These are phyloP conservation scores for Vigna angularis DNA, from an alignment of 306 rosid species.

Conservation along the genomic window DNA sequence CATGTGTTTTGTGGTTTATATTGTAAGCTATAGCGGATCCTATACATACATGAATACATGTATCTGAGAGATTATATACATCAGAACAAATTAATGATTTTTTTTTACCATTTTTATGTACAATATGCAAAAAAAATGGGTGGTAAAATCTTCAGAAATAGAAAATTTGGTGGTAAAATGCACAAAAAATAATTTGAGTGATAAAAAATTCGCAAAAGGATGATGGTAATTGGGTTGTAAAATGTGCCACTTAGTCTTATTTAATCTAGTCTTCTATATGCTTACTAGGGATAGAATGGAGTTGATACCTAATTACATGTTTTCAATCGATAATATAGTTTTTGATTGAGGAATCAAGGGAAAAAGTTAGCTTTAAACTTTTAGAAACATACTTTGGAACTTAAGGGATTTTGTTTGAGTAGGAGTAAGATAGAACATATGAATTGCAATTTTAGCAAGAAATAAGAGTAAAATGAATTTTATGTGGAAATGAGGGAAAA, in stretches of 20 bases:
- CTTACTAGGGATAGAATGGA: neutral
- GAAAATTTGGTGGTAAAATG: too few species aligned
- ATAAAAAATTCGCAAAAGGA: too few species aligned
- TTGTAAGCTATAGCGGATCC: conserved; percentile 25
- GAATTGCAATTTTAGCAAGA: too few species aligned
- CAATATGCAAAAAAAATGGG: too few species aligned
- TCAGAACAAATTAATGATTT: neutral
- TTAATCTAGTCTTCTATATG: neutral
- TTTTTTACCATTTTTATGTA: neutral
- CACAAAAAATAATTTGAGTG: too few species aligned
- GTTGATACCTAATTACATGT: neutral
- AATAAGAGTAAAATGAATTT: neutral
- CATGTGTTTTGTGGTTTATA: conserved; percentile 10
- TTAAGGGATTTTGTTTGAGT: neutral
- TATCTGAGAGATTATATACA: neutral
- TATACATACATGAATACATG: neutral
- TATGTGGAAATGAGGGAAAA: neutral
- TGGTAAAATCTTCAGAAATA: too few species aligned
- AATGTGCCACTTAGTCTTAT: too few species aligned
- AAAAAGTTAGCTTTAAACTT: neutral
- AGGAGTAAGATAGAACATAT: neutral
- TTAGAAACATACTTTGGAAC: neutral
- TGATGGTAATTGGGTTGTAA: too few species aligned
- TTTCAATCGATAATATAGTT: neutral
- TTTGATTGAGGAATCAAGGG: neutral